phyloP scores from a whole-genome alignment of 345 rosid genomes.

The Eucalyptus camaldulensis region DNA sequence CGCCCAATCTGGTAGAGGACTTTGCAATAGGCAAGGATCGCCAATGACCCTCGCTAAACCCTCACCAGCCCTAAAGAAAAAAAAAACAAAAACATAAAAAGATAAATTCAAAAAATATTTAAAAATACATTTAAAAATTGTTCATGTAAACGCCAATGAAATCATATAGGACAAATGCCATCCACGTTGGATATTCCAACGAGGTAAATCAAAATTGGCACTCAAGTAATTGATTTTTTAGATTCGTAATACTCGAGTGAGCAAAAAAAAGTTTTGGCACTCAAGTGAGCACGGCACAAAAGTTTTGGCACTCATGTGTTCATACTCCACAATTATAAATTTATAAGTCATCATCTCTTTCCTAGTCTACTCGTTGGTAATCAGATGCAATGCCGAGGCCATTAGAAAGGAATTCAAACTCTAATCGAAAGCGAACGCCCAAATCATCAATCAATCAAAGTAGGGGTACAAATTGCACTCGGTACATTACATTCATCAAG shows the following conservation, averaged over 20 bases:
- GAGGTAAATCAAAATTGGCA: fast-evolving
- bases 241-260: fast-evolving
- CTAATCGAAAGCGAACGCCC: not conserved
- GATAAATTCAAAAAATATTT: no score
- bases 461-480: no score
- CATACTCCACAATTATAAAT: no score
- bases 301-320: no score
- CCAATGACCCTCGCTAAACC: fast-evolving
- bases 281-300: fast-evolving
- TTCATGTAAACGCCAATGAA: no score
- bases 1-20: no score
- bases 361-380: not conserved
- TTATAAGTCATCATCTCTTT: not conserved
- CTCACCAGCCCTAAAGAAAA: fast-evolving
- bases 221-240: no score
- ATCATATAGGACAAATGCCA: no score
- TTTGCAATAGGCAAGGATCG: fast-evolving
- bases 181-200: no score
- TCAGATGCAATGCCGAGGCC: not conserved
- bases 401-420: not conserved
- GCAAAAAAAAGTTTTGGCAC: fast-evolving
- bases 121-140: fast-evolving
- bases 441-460: no score
- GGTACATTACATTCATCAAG: not conserved
- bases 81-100: no score